Conservation (phyloP, 2,329 filamentous ascomycete genomes). For the Blumeria graminis region DNA sequence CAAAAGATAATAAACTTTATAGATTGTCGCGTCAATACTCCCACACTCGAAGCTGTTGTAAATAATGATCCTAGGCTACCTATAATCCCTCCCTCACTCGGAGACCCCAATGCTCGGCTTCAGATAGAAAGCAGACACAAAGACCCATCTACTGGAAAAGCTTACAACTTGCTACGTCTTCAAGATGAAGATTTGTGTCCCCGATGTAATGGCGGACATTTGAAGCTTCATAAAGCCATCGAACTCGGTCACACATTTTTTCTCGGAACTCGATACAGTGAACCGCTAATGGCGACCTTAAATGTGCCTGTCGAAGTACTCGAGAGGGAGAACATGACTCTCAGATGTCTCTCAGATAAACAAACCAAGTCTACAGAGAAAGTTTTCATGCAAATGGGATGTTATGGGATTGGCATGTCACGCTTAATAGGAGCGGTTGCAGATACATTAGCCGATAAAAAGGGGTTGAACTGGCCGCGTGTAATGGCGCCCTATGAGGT, state of each 20-base stretch:
- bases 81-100: slow-evolving; percentile 6
- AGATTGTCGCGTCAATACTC: slow-evolving; percentile 15
- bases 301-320: slow-evolving; percentile 17
- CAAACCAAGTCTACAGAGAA: slow-evolving; percentile 3
- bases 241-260: slow-evolving; percentile 93
- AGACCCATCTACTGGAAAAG: slow-evolving; percentile 17
- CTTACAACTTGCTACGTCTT: slow-evolving; percentile 40
- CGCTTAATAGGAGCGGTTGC: slow-evolving; percentile 74
- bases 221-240: slow-evolving; percentile 49
- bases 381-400: slow-evolving; percentile 70
- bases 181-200: slow-evolving; percentile 48
- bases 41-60: slow-evolving; percentile 1
- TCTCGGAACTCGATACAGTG: slow-evolving; percentile 70
- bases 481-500: slow-evolving; percentile 68
- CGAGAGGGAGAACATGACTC: slow-evolving; percentile 1
- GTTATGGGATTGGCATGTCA: slow-evolving; percentile 83
- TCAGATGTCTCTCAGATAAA: slow-evolving; percentile 1
- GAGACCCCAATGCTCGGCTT: neutral
- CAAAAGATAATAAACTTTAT: slow-evolving; percentile 17
- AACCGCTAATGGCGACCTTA: slow-evolving; percentile 43
- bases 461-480: slow-evolving; percentile 69
- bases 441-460: slow-evolving; percentile 43
- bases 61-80: slow-evolving; percentile 4
- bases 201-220: slow-evolving; percentile 34
- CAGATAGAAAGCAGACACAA: slow-evolving; percentile 5